Percentiles rank a stretch among this genome's conserved stretches.
Evolutionary conservation across 176 grass and related monocot genomes (phyloP).

Genomic region (Pontederia paniculata): DNA sequence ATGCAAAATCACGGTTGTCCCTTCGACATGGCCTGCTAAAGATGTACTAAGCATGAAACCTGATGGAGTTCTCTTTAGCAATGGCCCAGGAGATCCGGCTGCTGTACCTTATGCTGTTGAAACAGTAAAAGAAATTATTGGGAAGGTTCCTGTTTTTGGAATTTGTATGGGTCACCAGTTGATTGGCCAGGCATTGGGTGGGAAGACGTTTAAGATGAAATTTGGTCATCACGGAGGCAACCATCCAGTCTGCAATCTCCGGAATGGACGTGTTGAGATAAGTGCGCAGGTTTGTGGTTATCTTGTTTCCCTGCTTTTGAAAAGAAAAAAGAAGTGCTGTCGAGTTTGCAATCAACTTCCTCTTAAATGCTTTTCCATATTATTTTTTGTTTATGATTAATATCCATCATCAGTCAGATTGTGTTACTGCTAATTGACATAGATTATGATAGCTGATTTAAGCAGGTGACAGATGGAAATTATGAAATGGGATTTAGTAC

Average conservation of each 20-base stretch:
- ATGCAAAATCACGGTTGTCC: slow-evolving; percentile 94
- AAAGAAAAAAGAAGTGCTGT: no score
- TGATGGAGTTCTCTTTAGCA: slow-evolving; percentile 93
- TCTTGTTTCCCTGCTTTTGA: neutral
- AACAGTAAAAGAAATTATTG: slow-evolving; percentile 80
- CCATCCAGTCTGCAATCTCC: slow-evolving; percentile 73
- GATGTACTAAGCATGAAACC: slow-evolving; percentile 74
- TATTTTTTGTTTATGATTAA: no score
- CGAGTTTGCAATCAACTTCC: no score
- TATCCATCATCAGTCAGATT: no score
- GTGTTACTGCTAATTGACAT: no score
- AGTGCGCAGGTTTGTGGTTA: slow-evolving; percentile 72
- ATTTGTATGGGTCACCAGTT: slow-evolving; percentile 98
- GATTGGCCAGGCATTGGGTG: slow-evolving; percentile 93
- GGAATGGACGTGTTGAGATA: slow-evolving; percentile 79
- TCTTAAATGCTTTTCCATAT: no score
- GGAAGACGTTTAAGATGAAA: slow-evolving; percentile 99
- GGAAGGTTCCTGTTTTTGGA: slow-evolving; percentile 89
- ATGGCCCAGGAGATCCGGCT: slow-evolving; percentile 93
- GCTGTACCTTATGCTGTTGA: slow-evolving; percentile 93
- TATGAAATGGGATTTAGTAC: no score
- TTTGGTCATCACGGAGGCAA: slow-evolving; percentile 99
- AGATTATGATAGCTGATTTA: no score
- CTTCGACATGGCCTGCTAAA: slow-evolving; percentile 75
- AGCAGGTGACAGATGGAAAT: no score